Evolutionary conservation across 2,329 filamentous ascomycete genomes (phyloP), one percentile per base, ranked within the genome.

Genomic region (Cordyceps farinosa): DNA sequence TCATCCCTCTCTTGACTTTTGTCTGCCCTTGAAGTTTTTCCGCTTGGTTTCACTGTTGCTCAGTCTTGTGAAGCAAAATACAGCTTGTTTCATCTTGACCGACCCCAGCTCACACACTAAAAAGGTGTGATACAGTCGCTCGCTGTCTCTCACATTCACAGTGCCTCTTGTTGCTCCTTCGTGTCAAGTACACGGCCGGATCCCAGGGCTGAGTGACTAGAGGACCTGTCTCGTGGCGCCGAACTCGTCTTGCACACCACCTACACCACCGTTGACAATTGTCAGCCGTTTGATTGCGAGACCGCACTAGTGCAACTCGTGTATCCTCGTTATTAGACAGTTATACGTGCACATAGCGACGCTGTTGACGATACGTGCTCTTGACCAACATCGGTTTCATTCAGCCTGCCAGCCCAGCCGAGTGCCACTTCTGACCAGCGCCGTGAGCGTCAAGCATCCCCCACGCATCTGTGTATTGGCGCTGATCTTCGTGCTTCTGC

Each of bases 1-100:
- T 29, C 42, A 30, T 61, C 34, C 50, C 27, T 38, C 29, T 29
- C 45, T 29, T 34, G 9, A 51, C 50, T 45, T 47, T 13, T n/a
- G 17, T 38, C 58, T 30, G 10, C n/a, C 29, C n/a, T 45, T 45
- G 32, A 59, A 44, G n/a, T 3, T 60, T 44, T 42, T 53, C 10
- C 29, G 11, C 58, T 40, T 38, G 7, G 15, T 45, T 30, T 55
- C 48, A 48, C 32, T 5, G 22, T 40, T 38, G 10, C 22, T 7
- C 51, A 30, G 36, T 48, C 40, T 36, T 48, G 59, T 40, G 42
- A 42, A 54, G 30, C 50, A 38, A 9, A 22, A 48, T 40, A 52
- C 51, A 22, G 32, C 59, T 38, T 48, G 59, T 61, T 61, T 61
- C 59, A 61, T 48, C 51, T 54, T 40, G 50, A 61, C 59, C 22